These are phyloP conservation scores for Pichia paraexigua DNA, from an alignment of 805 yeast genomes.

Conservation along the genomic window DNA sequence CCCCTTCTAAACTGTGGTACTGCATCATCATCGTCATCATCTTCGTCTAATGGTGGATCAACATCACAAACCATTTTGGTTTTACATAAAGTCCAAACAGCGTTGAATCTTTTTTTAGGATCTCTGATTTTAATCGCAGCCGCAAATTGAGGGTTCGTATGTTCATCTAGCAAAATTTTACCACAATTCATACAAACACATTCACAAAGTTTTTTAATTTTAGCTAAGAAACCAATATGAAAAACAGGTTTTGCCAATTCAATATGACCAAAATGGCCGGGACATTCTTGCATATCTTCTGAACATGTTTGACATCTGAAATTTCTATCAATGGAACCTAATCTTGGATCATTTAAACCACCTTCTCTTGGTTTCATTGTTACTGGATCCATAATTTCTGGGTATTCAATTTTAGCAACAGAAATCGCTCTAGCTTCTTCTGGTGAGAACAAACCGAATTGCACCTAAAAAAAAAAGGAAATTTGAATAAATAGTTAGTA, in stretches of 20 bases:
- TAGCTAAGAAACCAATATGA: constrained; percentile 91
- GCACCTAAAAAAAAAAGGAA: constrained; percentile 43
- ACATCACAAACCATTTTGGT: constrained; percentile 95
- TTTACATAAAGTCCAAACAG: constrained; percentile 91
- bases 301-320: constrained; percentile 99
- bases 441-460: constrained; percentile 95
- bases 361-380: constrained; percentile 93
- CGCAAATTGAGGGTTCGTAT: constrained; percentile 66
- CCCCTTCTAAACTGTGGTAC: constrained; percentile 53
- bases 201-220: constrained; percentile 91
- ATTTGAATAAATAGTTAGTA: constrained; percentile 6
- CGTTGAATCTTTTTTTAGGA: constrained; percentile 92
- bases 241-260: constrained; percentile 98
- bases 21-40: constrained; percentile 36
- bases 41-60: constrained; percentile 61
- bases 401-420: constrained; percentile 95
- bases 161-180: constrained; percentile 79
- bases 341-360: constrained; percentile 93
- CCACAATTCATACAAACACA: constrained; percentile 99
- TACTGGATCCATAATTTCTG: constrained; percentile 99
- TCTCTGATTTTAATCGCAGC: constrained; percentile 85
- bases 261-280: constrained; percentile 98
- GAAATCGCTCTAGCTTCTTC: constrained; percentile 96
- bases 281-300: constrained; percentile 98
- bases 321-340: constrained; percentile 95